Evolutionary conservation across 208 protist genomes (phyloP).

Genomic region (Leishmania major): DNA sequence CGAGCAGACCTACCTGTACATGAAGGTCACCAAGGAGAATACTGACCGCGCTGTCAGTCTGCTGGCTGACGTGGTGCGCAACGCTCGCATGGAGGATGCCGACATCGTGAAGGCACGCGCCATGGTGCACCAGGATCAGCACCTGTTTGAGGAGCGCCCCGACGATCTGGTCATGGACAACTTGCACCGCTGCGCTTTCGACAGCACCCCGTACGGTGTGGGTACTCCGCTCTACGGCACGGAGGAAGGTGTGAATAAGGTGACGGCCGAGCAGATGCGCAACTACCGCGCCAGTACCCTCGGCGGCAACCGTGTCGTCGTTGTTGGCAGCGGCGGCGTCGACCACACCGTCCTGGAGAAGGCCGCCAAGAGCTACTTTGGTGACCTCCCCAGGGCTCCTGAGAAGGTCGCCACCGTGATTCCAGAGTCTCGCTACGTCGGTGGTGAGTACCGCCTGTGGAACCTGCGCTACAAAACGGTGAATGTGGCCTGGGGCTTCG

Average conservation of each 20-base stretch:
- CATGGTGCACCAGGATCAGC: slow-evolving; percentile 93
- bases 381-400: slow-evolving; percentile 57
- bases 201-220: slow-evolving; percentile 91
- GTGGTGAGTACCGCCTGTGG: slow-evolving; percentile 88
- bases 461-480: slow-evolving; percentile 89
- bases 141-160: slow-evolving; percentile 92
- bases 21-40: slow-evolving; percentile 94
- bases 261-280: slow-evolving; percentile 78
- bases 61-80: slow-evolving; percentile 97
- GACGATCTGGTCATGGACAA: slow-evolving; percentile 97
- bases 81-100: slow-evolving; percentile 88
- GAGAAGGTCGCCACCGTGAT: slow-evolving; percentile 24
- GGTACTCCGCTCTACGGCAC: slow-evolving; percentile 97
- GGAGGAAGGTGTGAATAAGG: slow-evolving; percentile 88
- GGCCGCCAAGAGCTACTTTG: slow-evolving; percentile 91
- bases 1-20: slow-evolving; percentile 97
- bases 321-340: slow-evolving; percentile 96
- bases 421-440: slow-evolving; percentile 75
- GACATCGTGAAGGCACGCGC: slow-evolving; percentile 90
- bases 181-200: slow-evolving; percentile 92
- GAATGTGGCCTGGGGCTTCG: slow-evolving; percentile 88
- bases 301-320: slow-evolving; percentile 92
- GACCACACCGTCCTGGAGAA: slow-evolving; percentile 94
- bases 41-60: slow-evolving; percentile 93
- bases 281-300: slow-evolving; percentile 91